These are phyloP conservation scores for Colletotrichum navitas DNA, from an alignment of 2,329 filamentous ascomycete species.

Conservation along the genomic window DNA sequence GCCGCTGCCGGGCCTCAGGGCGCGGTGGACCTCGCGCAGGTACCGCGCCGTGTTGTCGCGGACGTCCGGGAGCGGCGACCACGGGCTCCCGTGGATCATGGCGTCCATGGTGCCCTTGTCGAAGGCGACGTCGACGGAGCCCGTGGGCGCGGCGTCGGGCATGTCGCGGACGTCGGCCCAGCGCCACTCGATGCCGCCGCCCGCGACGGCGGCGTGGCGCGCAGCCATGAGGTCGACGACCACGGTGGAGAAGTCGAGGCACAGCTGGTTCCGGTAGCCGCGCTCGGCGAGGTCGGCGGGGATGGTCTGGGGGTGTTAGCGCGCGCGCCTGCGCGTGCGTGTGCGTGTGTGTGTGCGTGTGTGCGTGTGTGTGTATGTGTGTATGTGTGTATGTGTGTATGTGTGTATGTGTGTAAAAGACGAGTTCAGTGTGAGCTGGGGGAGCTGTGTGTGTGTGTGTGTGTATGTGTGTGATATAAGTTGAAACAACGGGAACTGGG, in stretches of 20 bases:
- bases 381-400: too few relatives aligned
- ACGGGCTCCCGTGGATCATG: slow-evolving; percentile 67
- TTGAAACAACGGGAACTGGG: background rate
- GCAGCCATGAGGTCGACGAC: slow-evolving; percentile 66
- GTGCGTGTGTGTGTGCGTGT: background rate
- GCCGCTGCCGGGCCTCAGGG: slow-evolving; percentile 62
- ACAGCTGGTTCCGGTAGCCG: slow-evolving; percentile 66
- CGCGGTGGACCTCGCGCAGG: slow-evolving; percentile 62
- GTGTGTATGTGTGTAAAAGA: slow-evolving; percentile 11
- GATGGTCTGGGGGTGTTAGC: slow-evolving; percentile 56
- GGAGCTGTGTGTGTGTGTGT: background rate
- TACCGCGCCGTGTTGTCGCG: slow-evolving; percentile 61
- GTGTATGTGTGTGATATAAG: background rate
- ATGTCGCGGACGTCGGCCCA: slow-evolving; percentile 66
- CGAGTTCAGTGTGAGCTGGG: background rate
- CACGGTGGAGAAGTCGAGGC: slow-evolving; percentile 68
- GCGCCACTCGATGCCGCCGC: slow-evolving; percentile 61
- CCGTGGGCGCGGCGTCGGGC: slow-evolving; percentile 51
- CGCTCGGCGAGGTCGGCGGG: slow-evolving; percentile 60
- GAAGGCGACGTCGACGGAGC: slow-evolving; percentile 67
- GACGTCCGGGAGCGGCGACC: slow-evolving; percentile 64
- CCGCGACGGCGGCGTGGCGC: slow-evolving; percentile 52
- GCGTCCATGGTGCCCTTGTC: slow-evolving; percentile 69
- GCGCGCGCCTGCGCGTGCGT: background rate
- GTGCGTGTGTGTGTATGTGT: background rate